Percentiles rank a stretch among this genome's conserved stretches.
Conservation (phyloP, 768 basidiomycete genomes). For the Chlorophyllum brunneum region DNA sequence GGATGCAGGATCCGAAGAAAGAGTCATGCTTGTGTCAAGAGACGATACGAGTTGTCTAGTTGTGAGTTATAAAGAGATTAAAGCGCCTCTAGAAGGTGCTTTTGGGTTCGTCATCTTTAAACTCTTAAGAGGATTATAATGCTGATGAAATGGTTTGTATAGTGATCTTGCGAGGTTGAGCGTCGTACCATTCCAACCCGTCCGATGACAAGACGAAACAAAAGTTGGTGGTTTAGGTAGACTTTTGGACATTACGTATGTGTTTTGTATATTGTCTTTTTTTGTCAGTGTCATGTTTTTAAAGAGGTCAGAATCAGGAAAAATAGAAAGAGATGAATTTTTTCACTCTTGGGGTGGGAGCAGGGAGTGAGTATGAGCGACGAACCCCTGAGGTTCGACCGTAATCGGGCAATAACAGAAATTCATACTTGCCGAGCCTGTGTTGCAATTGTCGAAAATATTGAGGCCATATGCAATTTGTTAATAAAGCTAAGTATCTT, state of each 20-base stretch:
- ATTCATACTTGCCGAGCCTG: too few species aligned
- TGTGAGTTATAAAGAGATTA: conserved; percentile 90
- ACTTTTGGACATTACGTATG: not conserved
- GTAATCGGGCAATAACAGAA: too few species aligned
- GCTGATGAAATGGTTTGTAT: not conserved
- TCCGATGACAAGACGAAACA: not conserved
- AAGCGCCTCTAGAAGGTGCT: conserved; percentile 76
- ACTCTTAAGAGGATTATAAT: not conserved
- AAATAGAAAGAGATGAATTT: too few species aligned
- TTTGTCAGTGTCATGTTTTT: not conserved
- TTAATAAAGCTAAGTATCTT: too few species aligned
- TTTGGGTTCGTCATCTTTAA: conserved; percentile 57
- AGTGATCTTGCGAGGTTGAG: conserved; percentile 43
- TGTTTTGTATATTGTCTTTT: not conserved
- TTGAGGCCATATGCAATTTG: too few species aligned
- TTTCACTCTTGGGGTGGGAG: too few species aligned
- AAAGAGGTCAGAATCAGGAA: too few species aligned
- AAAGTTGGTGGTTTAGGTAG: not conserved
- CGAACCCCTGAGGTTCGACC: too few species aligned
- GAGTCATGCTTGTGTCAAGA: conserved; percentile 88
- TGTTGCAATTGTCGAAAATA: too few species aligned
- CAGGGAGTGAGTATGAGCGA: too few species aligned
- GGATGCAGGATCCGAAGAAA: conserved; percentile 91
- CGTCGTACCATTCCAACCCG: not conserved
- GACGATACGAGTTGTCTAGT: conserved; percentile 97